These are phyloP conservation scores for Paramecium primaurelia DNA, from an alignment of 73 alveolate genomes.

Conservation along the genomic window DNA sequence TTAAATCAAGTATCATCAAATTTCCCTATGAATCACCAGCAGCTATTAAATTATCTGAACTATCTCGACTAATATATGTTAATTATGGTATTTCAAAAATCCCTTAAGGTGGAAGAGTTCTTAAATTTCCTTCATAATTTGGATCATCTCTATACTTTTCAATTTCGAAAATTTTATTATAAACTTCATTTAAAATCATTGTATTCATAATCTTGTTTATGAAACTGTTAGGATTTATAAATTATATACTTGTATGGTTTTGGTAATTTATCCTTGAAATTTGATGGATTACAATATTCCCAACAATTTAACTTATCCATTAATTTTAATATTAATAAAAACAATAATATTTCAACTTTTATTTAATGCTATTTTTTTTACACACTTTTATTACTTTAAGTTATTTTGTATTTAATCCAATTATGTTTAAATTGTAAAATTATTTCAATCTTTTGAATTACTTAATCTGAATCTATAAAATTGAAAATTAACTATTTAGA, in stretches of 20 bases:
- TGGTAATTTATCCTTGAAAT: constrained; percentile 20
- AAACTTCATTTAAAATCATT: background rate
- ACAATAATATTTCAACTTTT: background rate
- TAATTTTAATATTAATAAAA: background rate
- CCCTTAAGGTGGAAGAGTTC: constrained; percentile 53
- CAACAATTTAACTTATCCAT: constrained; percentile 46
- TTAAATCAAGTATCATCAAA: constrained; percentile 39
- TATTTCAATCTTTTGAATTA: background rate
- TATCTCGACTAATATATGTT: constrained; percentile 20
- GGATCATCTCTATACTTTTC: constrained; percentile 59
- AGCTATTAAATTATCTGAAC: background rate
- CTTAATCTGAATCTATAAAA: background rate
- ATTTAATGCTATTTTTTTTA: background rate
- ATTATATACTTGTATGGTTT: background rate
- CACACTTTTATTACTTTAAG: background rate
- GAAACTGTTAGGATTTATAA: background rate
- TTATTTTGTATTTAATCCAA: no score
- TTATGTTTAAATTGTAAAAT: no score
- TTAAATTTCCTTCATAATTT: constrained; percentile 50
- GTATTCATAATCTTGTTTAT: constrained; percentile 12
- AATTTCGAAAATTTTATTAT: constrained; percentile 48
- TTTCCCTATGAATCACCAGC: constrained; percentile 56
- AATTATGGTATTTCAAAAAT: constrained; percentile 28
- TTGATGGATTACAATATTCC: constrained; percentile 55
- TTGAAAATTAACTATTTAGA: no score